Evolutionary conservation across 306 rosid species (phyloP), one percentile per base, ranked within the genome.

Genomic region (Geum urbanum): DNA sequence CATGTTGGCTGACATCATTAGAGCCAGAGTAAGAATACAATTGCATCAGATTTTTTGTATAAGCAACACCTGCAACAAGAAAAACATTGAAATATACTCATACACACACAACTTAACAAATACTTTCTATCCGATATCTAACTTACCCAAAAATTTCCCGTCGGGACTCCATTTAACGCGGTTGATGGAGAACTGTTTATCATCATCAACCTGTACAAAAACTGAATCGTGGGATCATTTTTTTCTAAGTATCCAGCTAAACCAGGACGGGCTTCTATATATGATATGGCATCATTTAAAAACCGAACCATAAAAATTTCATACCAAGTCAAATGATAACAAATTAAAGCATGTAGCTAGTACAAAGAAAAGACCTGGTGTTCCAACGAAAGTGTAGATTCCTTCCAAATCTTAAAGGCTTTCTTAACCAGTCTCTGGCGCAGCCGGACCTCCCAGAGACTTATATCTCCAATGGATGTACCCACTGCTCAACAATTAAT

Each of bases 121-220:
- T 39, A 71, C 53, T 68, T 63, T 59, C 74, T 18, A 71, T 70
- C 78, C 43, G 40, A 51, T 68, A n/a, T 57, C 44, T 58, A 79
- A 24, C 96, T 52, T 83, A 92, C 98, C 98, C 73, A 89, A 87
- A 83, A 80, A 87, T 70, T 68, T 80, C 79, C 96, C 98, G 78
- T 92, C 95, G 22, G 86, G 92, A 83, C 92, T 92, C 98, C 98
- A 92, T 6, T 86, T 76, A 74, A 87, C 95, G 69, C 95, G 85
- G 73, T 91, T 89, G 51, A 87, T 92, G 78, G 96, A 87, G 73
- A 89, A 77, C 66, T 80, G 76, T 49, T 75, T 47, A 48, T 84
- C 95, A 83, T 86, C 59, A 19, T 54, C 86, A 67, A 70, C 83
- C 98, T 92, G 89, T 46, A 81, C 70, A 79, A 72, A 66, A 55